Evolutionary conservation across 2,329 filamentous ascomycete species (phyloP).

Genomic region (Fusarium lyarnte): DNA sequence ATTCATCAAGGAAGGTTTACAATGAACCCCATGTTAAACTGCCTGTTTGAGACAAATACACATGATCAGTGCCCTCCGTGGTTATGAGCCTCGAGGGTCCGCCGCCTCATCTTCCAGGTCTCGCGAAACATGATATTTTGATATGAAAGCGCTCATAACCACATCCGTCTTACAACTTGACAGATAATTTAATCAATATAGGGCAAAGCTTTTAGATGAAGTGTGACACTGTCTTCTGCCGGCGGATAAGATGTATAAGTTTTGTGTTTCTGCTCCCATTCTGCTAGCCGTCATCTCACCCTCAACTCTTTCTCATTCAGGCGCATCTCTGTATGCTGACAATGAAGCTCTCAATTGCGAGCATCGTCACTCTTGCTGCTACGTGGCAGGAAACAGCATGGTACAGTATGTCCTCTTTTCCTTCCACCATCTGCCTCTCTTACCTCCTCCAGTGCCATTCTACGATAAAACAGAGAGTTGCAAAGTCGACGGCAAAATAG

Average conservation of each 20-base stretch:
- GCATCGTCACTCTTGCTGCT: too few species aligned
- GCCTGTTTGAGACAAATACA: neutral
- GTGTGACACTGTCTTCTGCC: accelerated
- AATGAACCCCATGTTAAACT: neutral
- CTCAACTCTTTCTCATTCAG: too few species aligned
- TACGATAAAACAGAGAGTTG: too few species aligned
- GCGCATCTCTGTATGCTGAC: too few species aligned
- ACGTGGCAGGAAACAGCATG: too few species aligned
- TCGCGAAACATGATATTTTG: neutral
- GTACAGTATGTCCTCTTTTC: too few species aligned
- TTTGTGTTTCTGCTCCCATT: too few species aligned
- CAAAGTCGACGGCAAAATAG: too few species aligned
- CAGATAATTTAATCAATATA: neutral
- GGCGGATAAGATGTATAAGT: neutral
- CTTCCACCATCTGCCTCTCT: too few species aligned
- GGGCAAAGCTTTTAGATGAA: neutral
- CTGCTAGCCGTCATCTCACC: too few species aligned
- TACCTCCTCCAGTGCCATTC: too few species aligned
- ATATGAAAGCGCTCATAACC: neutral
- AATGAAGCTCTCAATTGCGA: too few species aligned
- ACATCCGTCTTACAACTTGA: neutral
- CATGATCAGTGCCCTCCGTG: neutral
- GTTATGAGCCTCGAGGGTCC: neutral
- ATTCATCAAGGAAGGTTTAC: neutral
- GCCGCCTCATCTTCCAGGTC: neutral